A percentile compares a stretch with the other conserved stretches of the same genome.
Evolutionary conservation across 306 rosid genomes (phyloP).

Genomic region (Fagus crenata): DNA sequence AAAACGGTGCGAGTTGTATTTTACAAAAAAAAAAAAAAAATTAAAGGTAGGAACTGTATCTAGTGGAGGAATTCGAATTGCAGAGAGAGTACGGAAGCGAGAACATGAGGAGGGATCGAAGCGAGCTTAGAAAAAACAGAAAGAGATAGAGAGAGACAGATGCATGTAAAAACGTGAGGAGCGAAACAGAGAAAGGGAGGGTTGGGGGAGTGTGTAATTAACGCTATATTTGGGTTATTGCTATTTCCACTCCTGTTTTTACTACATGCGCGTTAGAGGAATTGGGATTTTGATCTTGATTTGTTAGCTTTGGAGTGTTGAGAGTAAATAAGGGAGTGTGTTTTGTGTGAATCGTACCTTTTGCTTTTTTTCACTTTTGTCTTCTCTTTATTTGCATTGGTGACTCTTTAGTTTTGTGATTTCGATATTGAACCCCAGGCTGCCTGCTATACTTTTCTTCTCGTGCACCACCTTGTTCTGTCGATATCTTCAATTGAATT

Average conservation of each 20-base stretch:
- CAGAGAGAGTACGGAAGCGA: constrained; percentile 14
- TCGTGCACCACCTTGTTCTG: too few species aligned
- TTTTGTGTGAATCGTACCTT: neutral
- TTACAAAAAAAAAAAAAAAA: neutral
- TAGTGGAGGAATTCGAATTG: constrained; percentile 21
- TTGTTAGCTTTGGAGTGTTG: neutral
- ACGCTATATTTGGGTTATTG: constrained; percentile 6
- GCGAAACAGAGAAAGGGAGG: neutral
- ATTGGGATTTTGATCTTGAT: neutral
- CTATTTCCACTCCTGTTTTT: constrained; percentile 12
- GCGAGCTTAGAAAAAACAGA: constrained; percentile 38
- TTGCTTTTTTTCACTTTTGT: neutral
- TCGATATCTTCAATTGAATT: too few species aligned
- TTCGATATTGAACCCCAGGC: neutral
- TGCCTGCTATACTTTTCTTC: too few species aligned
- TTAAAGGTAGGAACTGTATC: constrained; percentile 19
- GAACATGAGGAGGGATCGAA: constrained; percentile 45
- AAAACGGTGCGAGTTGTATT: neutral
- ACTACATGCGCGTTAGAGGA: too few species aligned
- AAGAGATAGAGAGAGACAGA: constrained; percentile 25
- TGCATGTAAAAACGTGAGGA: constrained; percentile 36
- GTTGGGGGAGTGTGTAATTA: constrained; percentile 4
- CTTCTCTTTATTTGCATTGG: neutral
- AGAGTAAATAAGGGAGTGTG: neutral
- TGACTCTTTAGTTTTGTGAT: neutral